Conservation (phyloP, 2,329 filamentous ascomycete genomes). For the Aspergillus novoparasiticus region DNA sequence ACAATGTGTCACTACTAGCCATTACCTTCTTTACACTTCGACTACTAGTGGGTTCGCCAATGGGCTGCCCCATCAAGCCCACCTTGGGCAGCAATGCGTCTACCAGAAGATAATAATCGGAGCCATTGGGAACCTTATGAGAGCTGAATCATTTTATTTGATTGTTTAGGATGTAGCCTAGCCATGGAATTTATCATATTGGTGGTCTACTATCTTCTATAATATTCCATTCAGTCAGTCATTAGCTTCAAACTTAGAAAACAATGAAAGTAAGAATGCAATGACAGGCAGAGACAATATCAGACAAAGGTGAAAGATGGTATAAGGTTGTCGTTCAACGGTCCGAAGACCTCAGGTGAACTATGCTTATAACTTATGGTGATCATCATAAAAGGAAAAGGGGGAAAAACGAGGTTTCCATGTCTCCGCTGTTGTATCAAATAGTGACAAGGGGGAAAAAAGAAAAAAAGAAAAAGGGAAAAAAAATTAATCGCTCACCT, state of each 20-base stretch:
- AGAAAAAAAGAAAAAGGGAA: neutral
- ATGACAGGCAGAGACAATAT: constrained; percentile 20
- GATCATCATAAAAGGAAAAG: constrained; percentile 36
- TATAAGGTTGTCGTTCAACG: constrained; percentile 44
- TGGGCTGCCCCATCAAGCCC: constrained; percentile 14
- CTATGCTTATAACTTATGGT: constrained; percentile 43
- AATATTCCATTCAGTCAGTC: constrained; percentile 1
- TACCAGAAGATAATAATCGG: constrained; percentile 10
- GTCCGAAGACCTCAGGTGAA: constrained; percentile 47
- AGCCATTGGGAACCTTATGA: constrained; percentile 12
- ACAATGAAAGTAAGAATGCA: constrained; percentile 16
- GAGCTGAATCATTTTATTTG: neutral
- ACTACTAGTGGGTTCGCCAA: constrained; percentile 14
- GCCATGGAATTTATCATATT: neutral
- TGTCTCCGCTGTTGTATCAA: neutral
- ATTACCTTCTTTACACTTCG: constrained; percentile 5
- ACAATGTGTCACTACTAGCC: neutral
- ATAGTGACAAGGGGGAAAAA: neutral
- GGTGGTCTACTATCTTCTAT: neutral
- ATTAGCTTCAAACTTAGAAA: neutral
- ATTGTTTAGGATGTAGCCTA: constrained; percentile 4
- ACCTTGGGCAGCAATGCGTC: constrained; percentile 41
- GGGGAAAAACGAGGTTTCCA: neutral
- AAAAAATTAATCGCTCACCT: constrained; percentile 23
- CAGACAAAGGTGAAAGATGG: constrained; percentile 42